These are phyloP conservation scores for Gracilariopsis chorda DNA, from an alignment of 23 red algal species.

Conservation along the genomic window DNA sequence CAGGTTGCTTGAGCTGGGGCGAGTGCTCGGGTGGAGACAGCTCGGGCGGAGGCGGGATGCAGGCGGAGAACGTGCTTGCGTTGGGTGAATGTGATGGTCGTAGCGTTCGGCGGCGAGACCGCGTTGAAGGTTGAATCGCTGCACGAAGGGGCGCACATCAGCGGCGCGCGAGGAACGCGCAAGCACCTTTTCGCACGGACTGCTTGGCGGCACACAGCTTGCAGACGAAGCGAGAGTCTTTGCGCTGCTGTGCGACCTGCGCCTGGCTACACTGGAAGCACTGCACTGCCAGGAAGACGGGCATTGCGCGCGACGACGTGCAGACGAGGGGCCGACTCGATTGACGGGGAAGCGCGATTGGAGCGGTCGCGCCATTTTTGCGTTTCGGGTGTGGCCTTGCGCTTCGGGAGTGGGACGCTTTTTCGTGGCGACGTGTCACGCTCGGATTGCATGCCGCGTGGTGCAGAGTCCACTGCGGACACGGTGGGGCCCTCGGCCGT, in stretches of 20 bases:
- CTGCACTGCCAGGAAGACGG: slow-evolving; percentile 52
- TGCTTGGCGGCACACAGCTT: slow-evolving; percentile 49
- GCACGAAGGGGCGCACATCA: slow-evolving; percentile 34
- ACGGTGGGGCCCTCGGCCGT: too few species aligned
- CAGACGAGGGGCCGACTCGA: not conserved
- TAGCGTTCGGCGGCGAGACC: slow-evolving; percentile 23
- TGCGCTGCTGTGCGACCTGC: slow-evolving; percentile 46
- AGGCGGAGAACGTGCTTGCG: too few species aligned
- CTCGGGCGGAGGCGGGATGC: too few species aligned
- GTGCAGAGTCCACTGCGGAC: not conserved
- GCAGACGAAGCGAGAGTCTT: slow-evolving; percentile 46
- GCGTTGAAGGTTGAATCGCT: slow-evolving; percentile 17
- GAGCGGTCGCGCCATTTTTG: not conserved
- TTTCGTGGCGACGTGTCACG: too few species aligned
- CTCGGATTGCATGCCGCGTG: not conserved
- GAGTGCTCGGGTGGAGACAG: too few species aligned
- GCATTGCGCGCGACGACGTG: not conserved
- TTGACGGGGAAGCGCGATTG: not conserved
- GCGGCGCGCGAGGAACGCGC: slow-evolving; percentile 8
- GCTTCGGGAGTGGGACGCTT: too few species aligned
- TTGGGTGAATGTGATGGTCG: too few species aligned
- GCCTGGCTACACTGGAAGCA: slow-evolving; percentile 51
- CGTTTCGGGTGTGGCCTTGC: too few species aligned
- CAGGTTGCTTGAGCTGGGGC: too few species aligned
- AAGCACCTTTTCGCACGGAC: slow-evolving; percentile 23